Base-by-base conservation (phyloP, 768 basidiomycete genomes). In the Boletus sp. region DNA sequence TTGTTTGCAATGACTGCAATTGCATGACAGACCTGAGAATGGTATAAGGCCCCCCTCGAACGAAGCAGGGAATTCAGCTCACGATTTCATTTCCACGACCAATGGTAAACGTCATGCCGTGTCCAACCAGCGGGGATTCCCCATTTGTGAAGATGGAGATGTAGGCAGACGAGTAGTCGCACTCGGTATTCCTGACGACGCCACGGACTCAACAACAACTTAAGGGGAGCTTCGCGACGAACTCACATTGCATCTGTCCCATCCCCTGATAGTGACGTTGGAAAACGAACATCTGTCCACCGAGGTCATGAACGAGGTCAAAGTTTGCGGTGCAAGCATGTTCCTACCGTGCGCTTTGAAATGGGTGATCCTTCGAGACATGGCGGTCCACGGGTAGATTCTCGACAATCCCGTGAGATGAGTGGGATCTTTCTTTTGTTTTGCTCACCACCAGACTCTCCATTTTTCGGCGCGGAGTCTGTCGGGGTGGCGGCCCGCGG, bases 41-140 rank as follows among this genome's bases (percentile, higher is more conserved):
- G 39, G 25, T 19, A 41, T 65, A 47, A 56, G 27, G 19, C 34
- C 15, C 41, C 19, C 35, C 9, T 51, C 35, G 5, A 32, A 46
- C 2, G 27, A 39, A 21, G 41, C 11, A 34, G 17, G 40, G 21
- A 21, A 11, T 54, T 32, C 34, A 3, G 38, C 74, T 51, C 61
- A 89, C 95, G 58, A 97, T 93, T 56, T 98, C 95, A 65, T 94
- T 98, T 29, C 95, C 95, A 39, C 95, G 85, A 0, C 93, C 93
- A 60, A 93, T 94, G 11, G 93, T 94, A 69, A 95, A 95, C 4
- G 93, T 93, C 91, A 93, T 91, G 51, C 92, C 93, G 62, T 93
- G 84, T n/a, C 94, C 92, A 45, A 85, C 79, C 41, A 95, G 83
- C 48, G 83, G 79, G 5, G 74, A 64, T 23, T 83, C 78, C n/a